phyloP scores from a whole-genome alignment of 2,329 filamentous ascomycete species.

The Pseudogymnoascus sp. region DNA sequence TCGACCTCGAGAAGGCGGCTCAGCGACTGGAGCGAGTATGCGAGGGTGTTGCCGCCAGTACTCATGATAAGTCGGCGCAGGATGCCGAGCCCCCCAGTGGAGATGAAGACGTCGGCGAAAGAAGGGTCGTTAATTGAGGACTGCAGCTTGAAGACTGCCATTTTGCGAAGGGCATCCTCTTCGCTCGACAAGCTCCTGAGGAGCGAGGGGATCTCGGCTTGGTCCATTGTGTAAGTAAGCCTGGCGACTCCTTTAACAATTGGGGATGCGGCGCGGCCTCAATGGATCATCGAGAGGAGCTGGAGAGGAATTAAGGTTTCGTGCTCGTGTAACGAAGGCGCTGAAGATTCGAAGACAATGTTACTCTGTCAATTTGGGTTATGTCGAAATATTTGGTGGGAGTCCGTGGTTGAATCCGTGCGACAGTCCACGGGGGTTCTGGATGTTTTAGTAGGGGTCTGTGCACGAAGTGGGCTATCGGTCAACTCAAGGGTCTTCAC shows the following conservation, averaged over 20 bases:
- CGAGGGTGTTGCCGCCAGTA: slow-evolving; percentile 85
- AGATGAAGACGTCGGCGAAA: slow-evolving; percentile 94
- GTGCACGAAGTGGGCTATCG: not conserved
- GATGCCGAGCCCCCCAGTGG: slow-evolving; percentile 74
- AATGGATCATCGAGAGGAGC: slow-evolving; percentile 2
- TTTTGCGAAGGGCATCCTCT: slow-evolving; percentile 90
- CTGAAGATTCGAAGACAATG: not conserved
- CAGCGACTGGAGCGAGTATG: slow-evolving; percentile 87
- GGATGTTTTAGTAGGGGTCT: slow-evolving; percentile 2
- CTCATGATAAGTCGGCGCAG: slow-evolving; percentile 76
- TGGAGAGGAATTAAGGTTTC: not conserved
- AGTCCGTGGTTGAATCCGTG: not conserved
- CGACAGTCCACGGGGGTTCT: slow-evolving; percentile 1
- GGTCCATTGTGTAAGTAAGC: slow-evolving; percentile 44
- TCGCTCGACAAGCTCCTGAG: slow-evolving; percentile 57
- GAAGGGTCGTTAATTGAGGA: slow-evolving; percentile 90
- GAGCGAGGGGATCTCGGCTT: slow-evolving; percentile 58
- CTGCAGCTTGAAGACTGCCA: slow-evolving; percentile 98
- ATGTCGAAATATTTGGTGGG: not conserved
- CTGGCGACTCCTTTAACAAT: not conserved
- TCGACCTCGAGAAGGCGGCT: slow-evolving; percentile 86
- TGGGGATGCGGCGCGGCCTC: not conserved
- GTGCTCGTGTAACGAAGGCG: not conserved
- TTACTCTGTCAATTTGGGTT: not conserved
- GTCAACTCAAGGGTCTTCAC: not conserved